Evolutionary conservation across 2,329 filamentous ascomycete species (phyloP).

Genomic region (Apiospora arundinis): DNA sequence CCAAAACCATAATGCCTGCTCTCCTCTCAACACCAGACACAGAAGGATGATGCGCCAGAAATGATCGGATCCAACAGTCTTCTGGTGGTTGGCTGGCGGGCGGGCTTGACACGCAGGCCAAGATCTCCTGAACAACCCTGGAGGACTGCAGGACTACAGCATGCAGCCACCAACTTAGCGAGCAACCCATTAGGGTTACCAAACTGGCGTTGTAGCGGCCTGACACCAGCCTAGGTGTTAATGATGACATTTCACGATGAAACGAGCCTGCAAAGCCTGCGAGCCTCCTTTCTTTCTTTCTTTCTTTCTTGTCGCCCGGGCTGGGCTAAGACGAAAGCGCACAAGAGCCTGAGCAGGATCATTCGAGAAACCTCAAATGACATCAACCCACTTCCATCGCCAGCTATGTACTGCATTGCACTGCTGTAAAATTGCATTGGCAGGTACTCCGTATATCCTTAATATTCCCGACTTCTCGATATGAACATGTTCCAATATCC

Average conservation of each 20-base stretch:
- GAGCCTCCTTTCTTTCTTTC: too few species aligned
- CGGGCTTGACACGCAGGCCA: conserved; percentile 3
- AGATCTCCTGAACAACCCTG: conserved; percentile 9
- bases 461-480: too few species aligned
- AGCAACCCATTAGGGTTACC: not conserved
- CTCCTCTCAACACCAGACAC: not conserved
- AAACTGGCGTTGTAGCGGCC: not conserved
- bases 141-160: not conserved
- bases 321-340: not conserved
- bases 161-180: conserved; percentile 15
- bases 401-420: not conserved
- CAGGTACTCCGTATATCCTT: too few species aligned
- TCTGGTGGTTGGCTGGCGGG: not conserved
- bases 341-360: not conserved
- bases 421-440: not conserved
- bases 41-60: not conserved
- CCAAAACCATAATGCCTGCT: not conserved
- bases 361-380: conserved; percentile 14
- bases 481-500: too few species aligned
- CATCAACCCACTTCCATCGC: conserved; percentile 9
- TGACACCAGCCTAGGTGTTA: not conserved
- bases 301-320: not conserved
- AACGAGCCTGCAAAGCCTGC: not conserved
- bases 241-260: conserved; percentile 16
- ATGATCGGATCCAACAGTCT: not conserved